Evolutionary conservation across 768 basidiomycete species (phyloP).

Genomic region (Amanita subjunquillea): DNA sequence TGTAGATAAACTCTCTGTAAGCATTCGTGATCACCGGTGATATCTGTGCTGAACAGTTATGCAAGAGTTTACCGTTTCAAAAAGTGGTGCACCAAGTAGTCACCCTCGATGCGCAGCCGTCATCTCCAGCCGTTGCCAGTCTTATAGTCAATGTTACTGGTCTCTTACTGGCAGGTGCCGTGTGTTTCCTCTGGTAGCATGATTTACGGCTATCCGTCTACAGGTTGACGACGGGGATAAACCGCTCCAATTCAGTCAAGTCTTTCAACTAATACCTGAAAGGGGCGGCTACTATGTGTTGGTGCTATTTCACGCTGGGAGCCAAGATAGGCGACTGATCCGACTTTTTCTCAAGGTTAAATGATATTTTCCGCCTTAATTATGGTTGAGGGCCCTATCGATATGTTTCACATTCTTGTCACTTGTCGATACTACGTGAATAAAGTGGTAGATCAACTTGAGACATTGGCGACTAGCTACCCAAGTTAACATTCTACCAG

Average conservation of each 20-base stretch:
- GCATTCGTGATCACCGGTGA: conserved; percentile 2
- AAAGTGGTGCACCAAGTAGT: conserved; percentile 73
- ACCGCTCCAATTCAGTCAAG: conserved; percentile 85
- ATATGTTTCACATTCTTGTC: background rate
- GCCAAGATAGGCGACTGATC: background rate
- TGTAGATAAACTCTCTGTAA: conserved; percentile 64
- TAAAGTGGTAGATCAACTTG: background rate
- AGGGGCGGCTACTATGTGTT: conserved; percentile 76
- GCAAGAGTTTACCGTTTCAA: conserved; percentile 66
- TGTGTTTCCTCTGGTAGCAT: background rate
- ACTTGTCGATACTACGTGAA: background rate
- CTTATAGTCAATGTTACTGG: conserved; percentile 87
- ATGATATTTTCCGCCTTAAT: conserved; percentile 92
- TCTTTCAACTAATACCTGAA: conserved; percentile 85
- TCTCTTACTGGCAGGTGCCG: conserved; percentile 48
- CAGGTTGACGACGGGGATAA: conserved; percentile 77
- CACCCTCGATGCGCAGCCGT: conserved; percentile 86
- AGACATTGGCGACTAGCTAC: background rate
- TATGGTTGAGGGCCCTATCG: conserved; percentile 30
- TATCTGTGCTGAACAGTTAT: background rate
- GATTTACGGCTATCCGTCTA: conserved; percentile 4
- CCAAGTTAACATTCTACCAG: conserved; percentile 26
- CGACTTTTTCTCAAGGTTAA: conserved; percentile 35
- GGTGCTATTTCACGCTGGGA: conserved; percentile 18
- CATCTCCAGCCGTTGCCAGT: conserved; percentile 42